A percentile compares a stretch with the other conserved stretches of the same genome.
Evolutionary conservation across 2,329 filamentous ascomycete genomes (phyloP).

Genomic region (Exophiala mesophila): DNA sequence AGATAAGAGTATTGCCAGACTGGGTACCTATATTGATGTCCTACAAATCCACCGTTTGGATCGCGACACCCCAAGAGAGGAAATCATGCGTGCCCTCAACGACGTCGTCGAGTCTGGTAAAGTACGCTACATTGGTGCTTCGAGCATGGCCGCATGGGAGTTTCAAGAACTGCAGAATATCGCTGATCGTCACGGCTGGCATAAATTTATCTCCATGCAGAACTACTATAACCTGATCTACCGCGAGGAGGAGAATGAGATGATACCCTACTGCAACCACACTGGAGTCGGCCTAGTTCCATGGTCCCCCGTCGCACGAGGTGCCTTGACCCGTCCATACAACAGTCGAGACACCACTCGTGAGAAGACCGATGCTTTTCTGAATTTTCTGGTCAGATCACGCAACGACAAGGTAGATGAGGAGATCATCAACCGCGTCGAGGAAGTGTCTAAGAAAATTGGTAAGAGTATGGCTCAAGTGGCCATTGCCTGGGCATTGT

Average conservation of each 20-base stretch:
- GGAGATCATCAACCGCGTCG: slow-evolving; percentile 51
- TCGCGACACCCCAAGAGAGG: slow-evolving; percentile 38
- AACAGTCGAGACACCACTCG: slow-evolving; percentile 38
- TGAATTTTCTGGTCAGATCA: slow-evolving; percentile 38
- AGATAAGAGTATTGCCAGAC: slow-evolving; percentile 42
- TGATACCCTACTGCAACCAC: slow-evolving; percentile 39
- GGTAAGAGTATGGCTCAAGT: slow-evolving; percentile 60
- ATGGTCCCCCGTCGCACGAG: slow-evolving; percentile 40
- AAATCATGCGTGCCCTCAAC: slow-evolving; percentile 45
- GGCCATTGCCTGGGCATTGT: slow-evolving; percentile 58
- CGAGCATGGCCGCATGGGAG: slow-evolving; percentile 33
- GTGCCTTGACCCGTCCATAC: slow-evolving; percentile 46
- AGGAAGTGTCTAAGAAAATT: slow-evolving; percentile 56
- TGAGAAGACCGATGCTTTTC: slow-evolving; percentile 41
- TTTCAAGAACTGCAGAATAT: slow-evolving; percentile 45
- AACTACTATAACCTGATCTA: slow-evolving; percentile 38
- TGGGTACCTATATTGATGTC: slow-evolving; percentile 46
- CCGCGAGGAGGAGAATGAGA: slow-evolving; percentile 47
- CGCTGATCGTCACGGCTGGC: slow-evolving; percentile 48
- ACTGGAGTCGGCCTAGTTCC: slow-evolving; percentile 36
- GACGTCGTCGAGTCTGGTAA: slow-evolving; percentile 42
- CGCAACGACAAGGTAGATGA: slow-evolving; percentile 46
- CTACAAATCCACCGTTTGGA: slow-evolving; percentile 49
- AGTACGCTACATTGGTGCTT: slow-evolving; percentile 34
- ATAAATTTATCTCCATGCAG: slow-evolving; percentile 51